Percentiles rank a stretch among this genome's conserved stretches.
These are phyloP conservation scores for Neofusicoccum kwambonambiense DNA, from an alignment of 2,329 filamentous ascomycete genomes.

Conservation along the genomic window DNA sequence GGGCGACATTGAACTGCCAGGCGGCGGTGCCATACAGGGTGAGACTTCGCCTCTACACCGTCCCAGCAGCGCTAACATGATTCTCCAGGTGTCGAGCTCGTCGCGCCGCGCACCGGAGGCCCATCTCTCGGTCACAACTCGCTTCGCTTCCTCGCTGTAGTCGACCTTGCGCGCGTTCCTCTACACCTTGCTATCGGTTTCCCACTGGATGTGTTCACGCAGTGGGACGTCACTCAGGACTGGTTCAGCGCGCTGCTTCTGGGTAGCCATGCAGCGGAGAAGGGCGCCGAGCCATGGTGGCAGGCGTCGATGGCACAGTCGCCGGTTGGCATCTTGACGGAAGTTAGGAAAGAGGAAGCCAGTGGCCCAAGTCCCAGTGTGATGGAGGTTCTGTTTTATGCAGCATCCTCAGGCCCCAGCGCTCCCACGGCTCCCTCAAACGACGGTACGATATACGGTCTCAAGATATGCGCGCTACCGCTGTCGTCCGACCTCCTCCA, in stretches of 20 bases:
- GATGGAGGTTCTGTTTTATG: conserved; percentile 50
- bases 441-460: not conserved
- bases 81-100: conserved; percentile 30
- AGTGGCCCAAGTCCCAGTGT: conserved; percentile 23
- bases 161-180: conserved; percentile 41
- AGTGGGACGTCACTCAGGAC: conserved; percentile 30
- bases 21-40: conserved; percentile 29
- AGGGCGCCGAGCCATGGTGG: conserved; percentile 36
- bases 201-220: conserved; percentile 39
- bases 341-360: conserved; percentile 23
- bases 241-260: conserved; percentile 43
- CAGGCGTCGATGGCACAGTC: conserved; percentile 36
- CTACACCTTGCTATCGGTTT: conserved; percentile 40
- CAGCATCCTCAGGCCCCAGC: conserved; percentile 26
- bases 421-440: not conserved
- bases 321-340: conserved; percentile 39
- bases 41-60: not conserved
- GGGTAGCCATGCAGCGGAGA: conserved; percentile 18
- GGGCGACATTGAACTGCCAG: conserved; percentile 33
- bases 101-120: conserved; percentile 24
- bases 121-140: conserved; percentile 21
- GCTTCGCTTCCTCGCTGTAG: conserved; percentile 39
- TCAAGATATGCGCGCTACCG: conserved; percentile 34
- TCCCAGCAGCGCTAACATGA: not conserved
- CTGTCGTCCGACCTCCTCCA: conserved; percentile 44